Base-by-base conservation (phyloP, 768 basidiomycete genomes). In the Termitomyces sp. region DNA sequence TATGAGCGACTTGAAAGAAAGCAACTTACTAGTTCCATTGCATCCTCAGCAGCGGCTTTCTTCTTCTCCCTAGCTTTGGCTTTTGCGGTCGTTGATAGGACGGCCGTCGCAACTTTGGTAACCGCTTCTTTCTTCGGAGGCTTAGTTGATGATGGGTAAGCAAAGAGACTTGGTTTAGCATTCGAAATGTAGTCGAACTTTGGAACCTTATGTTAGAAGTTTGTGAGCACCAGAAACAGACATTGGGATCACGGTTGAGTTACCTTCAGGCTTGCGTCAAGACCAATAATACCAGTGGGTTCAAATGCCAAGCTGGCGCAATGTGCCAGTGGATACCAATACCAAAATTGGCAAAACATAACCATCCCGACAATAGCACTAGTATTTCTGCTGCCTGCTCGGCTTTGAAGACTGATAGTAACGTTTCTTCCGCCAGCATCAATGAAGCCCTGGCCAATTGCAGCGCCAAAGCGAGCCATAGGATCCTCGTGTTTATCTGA, bases 301-400 rank as follows among this genome's bases (percentile, higher is more conserved):
- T 92, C 89, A 70, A 99, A 98, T 2, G 95, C 88, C 59, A 99
- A 74, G 63, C 88, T 90, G 15, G 91, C 89, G 58, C 90, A 94
- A 65, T 98, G 95, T 13, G 94, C 94, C 25, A 98, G 76, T 32
- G 97, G 97, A 73, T 95, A 99, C 97, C 97, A 99, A 69, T 98
- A 98, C 97, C 97, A 99, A 74, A 99, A 98, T 70, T 99, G 97
- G 64, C 91, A 91, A 76, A 99, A 99, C 67, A 99, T 73, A 16
- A 90, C 86, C 89, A 98, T 94, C n/a, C 97, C 97, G 32, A 98
- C 93, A 59, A 98, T 91, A 2, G 96, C 94, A 44, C 82, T 91
- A 61, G 94, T 95, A 68, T 98, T 96, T 60, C 84, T 82, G 60
- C 89, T 94, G 9, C 97, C 97, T 2, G 93, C 93, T 56, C 91